Evolutionary conservation across 768 basidiomycete species (phyloP), one percentile per base, ranked within the genome.

Genomic region (Suillus spraguei): DNA sequence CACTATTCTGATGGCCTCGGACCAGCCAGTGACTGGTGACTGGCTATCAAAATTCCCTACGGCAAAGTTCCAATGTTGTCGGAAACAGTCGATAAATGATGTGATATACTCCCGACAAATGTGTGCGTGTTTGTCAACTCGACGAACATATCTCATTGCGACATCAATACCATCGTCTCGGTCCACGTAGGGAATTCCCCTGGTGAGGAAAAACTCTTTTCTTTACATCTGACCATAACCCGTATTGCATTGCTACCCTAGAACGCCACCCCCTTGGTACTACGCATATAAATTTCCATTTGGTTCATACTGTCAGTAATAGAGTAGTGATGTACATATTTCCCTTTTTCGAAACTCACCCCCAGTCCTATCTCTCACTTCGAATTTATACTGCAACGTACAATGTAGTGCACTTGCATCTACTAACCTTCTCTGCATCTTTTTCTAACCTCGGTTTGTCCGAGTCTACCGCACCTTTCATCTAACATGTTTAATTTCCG

Each of bases 401-500:
- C 11, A 38, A 38, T 38, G 36, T 38, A 38, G 36, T 38, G 36
- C 36, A 38, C 36, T 13, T 38, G 13, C 36, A 83, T 89, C 0
- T 28, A 28, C 28, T 20, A 44, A 20, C 42, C 20, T 44, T 44
- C 44, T 44, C 20, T 44, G 8, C 42, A 44, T 8, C 20, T 20
- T 17, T 2, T 4, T 9, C 44, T 46, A 7, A 14, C 47, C 22
- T 16, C 47, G 7, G 6, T 49, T 24, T 49, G 22, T 49, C 22
- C 47, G 14, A 2, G 4, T 28, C 28, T 4, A 28, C 28, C 28
- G 28, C 28, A 28, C 28, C 28, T 17, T 32, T 52, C 28, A 52
- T 33, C 32, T 20, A 33, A 4, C 16, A 20, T 35, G 9, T 16
- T 17, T 50, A 9, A 28, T 52, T 52, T 52, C 4, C 17, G 11